Conservation (phyloP, 2,329 filamentous ascomycete genomes). For the Aspergillus glaucus region DNA sequence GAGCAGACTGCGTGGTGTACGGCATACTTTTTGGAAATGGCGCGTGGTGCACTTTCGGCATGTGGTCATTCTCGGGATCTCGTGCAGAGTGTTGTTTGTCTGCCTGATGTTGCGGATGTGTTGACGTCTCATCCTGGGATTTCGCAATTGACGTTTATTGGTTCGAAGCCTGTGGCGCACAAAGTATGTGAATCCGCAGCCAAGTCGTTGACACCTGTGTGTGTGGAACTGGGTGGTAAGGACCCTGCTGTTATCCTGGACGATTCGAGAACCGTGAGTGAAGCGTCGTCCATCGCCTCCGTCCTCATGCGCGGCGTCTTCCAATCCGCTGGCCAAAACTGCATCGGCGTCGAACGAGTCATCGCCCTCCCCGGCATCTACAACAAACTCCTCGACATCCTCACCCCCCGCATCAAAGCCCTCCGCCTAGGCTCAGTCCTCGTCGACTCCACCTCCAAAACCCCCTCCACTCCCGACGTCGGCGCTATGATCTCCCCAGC, state of each 20-base stretch:
- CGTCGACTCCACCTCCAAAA: slow-evolving; percentile 35
- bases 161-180: slow-evolving; percentile 78
- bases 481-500: slow-evolving; percentile 82
- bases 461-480: slow-evolving; percentile 54
- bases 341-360: slow-evolving; percentile 92
- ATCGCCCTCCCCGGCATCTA: slow-evolving; percentile 75
- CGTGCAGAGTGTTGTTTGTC: slow-evolving; percentile 79
- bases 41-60: slow-evolving; percentile 68
- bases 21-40: slow-evolving; percentile 72
- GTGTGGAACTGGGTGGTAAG: slow-evolving; percentile 90
- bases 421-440: slow-evolving; percentile 70
- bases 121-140: slow-evolving; percentile 81
- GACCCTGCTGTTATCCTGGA: slow-evolving; percentile 88
- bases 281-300: slow-evolving; percentile 66
- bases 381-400: slow-evolving; percentile 60
- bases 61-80: slow-evolving; percentile 78
- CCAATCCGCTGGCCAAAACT: slow-evolving; percentile 94
- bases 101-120: slow-evolving; percentile 73
- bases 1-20: slow-evolving; percentile 95
- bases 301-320: slow-evolving; percentile 89
- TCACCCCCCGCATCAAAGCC: slow-evolving; percentile 66
- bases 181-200: slow-evolving; percentile 82
- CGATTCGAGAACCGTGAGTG: slow-evolving; percentile 53
- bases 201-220: slow-evolving; percentile 76
- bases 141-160: slow-evolving; percentile 91